phyloP scores from a whole-genome alignment of 306 rosid genomes.

The Corylus avellana region DNA sequence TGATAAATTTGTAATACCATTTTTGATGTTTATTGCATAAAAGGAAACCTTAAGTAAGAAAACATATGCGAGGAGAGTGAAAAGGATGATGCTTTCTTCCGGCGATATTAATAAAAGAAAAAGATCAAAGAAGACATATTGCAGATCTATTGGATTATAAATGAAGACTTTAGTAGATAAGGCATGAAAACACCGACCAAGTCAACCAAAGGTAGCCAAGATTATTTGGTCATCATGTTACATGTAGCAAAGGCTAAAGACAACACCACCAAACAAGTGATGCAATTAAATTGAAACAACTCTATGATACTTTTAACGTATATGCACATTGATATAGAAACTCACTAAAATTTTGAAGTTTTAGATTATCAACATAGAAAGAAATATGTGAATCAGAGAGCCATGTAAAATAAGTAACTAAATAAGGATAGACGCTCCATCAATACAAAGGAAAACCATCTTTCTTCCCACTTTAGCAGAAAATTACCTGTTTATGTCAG shows the following conservation, averaged over 20 bases:
- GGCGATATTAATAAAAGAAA: neutral
- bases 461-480: neutral
- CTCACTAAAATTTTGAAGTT: neutral
- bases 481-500: constrained; percentile 60
- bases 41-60: neutral
- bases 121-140: constrained; percentile 17
- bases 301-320: neutral
- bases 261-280: neutral
- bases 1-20: neutral
- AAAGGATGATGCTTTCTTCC: neutral
- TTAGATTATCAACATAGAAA: neutral
- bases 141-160: constrained; percentile 4
- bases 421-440: neutral
- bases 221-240: neutral
- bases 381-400: neutral
- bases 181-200: neutral
- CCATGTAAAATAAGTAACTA: neutral
- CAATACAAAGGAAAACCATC: neutral
- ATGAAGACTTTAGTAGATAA: neutral
- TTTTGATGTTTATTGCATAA: neutral
- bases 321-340: neutral
- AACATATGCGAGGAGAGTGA: neutral
- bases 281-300: neutral
- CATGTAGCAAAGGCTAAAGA: neutral
- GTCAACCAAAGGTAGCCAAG: neutral